Base-by-base conservation (phyloP, 805 yeast species). In the Lipomyces starkeyi region DNA sequence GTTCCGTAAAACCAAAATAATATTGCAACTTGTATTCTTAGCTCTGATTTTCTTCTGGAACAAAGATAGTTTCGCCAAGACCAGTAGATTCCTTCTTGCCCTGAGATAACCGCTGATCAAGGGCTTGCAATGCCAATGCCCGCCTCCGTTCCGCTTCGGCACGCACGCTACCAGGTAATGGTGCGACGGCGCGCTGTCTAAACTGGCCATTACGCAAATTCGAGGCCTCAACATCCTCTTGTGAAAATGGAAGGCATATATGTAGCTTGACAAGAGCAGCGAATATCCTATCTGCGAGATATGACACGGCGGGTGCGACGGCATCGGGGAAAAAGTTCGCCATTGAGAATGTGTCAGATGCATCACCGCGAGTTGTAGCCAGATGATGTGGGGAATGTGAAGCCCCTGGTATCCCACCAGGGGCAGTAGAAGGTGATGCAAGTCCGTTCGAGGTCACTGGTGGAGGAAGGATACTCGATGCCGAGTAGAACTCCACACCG, bases 271-370 rank as follows among this genome's bases (percentile, higher is more conserved):
- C 68, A 35, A 68, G 65, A 13, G 61, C 14, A 34, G 43, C 20
- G 20, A 64, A 67, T 32, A 61, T 56, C 22, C 37, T 34, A 7
- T 61, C 53, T 9, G 62, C 35, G n/a, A 68, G 14, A 14, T 65
- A 66, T 34, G 70, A 69, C 3, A 78, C 69, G 58, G 78, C 83
- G 69, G 82, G 82, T 81, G 68, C 60, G 9, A 71, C n/a, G 17
- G 66, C 64, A 56, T 83, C 86, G 0, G 98, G 98, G 86, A 93
- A 93, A 77, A 93, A 91, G 73, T 89, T 89, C 40, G 88, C 88
- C 70, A 93, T 83, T 64, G 91, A 87, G 81, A 93, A 93, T 0
- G 94, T 90, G 73, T 93, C 97, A 0, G 95, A 88, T 0, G 97
- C 97, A 77, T 93, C 97, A 52, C 98, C 97, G 34, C 84, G 78